Evolutionary conservation across 495 filamentous ascomycete genomes (phyloP).

Genomic region (Cercophora samala): DNA sequence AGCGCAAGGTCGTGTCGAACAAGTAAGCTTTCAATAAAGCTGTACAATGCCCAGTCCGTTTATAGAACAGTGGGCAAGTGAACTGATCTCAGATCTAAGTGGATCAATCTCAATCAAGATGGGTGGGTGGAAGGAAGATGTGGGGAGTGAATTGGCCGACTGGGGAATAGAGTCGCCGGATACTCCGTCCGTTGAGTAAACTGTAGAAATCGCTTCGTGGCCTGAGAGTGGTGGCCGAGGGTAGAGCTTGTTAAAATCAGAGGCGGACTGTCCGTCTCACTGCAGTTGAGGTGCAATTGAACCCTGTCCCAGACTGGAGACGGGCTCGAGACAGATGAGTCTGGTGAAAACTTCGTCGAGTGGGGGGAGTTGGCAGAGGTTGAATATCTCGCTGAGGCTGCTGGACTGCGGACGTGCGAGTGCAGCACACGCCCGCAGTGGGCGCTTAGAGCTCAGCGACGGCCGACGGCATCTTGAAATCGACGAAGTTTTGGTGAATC

Average conservation of each 20-base stretch:
- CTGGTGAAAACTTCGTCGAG: conserved; percentile 68
- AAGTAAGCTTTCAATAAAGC: not conserved
- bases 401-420: conserved; percentile 62
- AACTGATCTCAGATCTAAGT: not conserved
- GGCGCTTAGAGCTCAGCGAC: conserved; percentile 92
- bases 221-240: not conserved
- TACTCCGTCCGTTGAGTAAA: not conserved
- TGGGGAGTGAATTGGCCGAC: not conserved
- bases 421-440: conserved; percentile 65
- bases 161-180: not conserved
- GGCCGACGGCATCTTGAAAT: conserved; percentile 72
- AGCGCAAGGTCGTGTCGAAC: not conserved
- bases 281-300: conserved; percentile 16
- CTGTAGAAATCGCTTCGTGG: not conserved
- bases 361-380: conserved; percentile 54
- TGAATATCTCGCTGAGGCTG: conserved; percentile 78
- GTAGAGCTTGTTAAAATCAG: conserved; percentile 33
- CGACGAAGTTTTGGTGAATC: conserved; percentile 66
- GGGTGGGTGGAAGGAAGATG: not conserved
- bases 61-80: not conserved
- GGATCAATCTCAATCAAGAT: no score
- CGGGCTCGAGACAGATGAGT: conserved; percentile 43
- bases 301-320: conserved; percentile 17
- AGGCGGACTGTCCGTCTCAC: conserved; percentile 31
- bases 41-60: conserved; percentile 7